A percentile compares a stretch with the other conserved stretches of the same genome.
These are phyloP conservation scores for Urochloa ruziziensis DNA, from an alignment of 176 grass and related monocot species.

Conservation along the genomic window DNA sequence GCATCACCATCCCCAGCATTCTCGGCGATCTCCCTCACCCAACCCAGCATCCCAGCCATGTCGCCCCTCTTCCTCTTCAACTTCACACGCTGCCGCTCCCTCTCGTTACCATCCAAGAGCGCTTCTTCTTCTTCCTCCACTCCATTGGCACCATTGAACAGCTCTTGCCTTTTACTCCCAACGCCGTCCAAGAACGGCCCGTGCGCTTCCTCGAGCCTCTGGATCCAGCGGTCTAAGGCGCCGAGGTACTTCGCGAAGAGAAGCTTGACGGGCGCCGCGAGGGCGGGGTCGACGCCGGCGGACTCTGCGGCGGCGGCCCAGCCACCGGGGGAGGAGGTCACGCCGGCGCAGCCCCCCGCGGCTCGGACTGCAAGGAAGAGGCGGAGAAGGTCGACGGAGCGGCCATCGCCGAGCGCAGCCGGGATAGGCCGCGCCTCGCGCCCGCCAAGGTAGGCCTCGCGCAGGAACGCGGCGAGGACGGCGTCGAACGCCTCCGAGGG, in stretches of 20 bases:
- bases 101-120: conserved; percentile 15
- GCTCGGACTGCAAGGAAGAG: conserved; percentile 46
- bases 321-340: neutral
- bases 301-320: conserved; percentile 50
- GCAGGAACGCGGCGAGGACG: conserved; percentile 46
- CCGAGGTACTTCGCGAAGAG: conserved; percentile 60
- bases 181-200: conserved; percentile 35
- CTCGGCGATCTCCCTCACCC: conserved; percentile 42
- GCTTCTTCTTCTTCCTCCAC: conserved; percentile 1
- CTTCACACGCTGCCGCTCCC: neutral
- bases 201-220: conserved; percentile 25
- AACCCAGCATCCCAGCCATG: conserved; percentile 48
- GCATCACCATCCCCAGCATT: conserved; percentile 1
- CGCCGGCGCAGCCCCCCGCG: conserved; percentile 38
- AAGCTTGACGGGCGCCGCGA: conserved; percentile 44
- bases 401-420: conserved; percentile 28
- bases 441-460: conserved; percentile 36
- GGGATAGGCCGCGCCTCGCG: conserved; percentile 45
- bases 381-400: conserved; percentile 43
- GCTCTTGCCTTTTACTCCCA: neutral
- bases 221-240: conserved; percentile 52
- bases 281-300: conserved; percentile 12
- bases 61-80: conserved; percentile 50
- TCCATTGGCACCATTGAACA: conserved; percentile 24
- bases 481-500: conserved; percentile 53